Percentiles rank a stretch among this genome's conserved stretches.
These are phyloP conservation scores for Astrothelium subdiscretum DNA, from an alignment of 495 filamentous ascomycete genomes.

Conservation along the genomic window DNA sequence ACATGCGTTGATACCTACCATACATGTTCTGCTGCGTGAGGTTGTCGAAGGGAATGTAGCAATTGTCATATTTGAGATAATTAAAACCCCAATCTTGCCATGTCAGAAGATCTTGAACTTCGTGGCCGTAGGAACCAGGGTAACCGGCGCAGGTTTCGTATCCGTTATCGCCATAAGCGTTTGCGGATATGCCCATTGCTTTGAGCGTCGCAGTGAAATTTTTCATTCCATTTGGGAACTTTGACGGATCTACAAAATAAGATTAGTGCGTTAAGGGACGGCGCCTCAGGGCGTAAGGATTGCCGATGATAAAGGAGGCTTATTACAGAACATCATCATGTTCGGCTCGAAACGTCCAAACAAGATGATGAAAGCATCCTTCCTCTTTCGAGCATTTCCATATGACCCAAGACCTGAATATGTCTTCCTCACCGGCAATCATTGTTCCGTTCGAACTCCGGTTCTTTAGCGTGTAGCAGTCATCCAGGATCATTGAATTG, in stretches of 20 bases:
- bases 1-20: constrained; percentile 12
- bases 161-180: constrained; percentile 12
- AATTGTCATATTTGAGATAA: constrained; percentile 21
- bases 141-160: constrained; percentile 12
- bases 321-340: background rate
- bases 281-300: background rate
- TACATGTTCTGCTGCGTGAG: constrained; percentile 14
- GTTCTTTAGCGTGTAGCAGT: constrained; percentile 13
- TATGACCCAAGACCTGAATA: no score
- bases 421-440: background rate
- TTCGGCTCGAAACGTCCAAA: background rate
- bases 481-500: constrained; percentile 16
- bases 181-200: constrained; percentile 7
- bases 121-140: constrained; percentile 10
- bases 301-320: background rate
- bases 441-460: constrained; percentile 12
- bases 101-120: constrained; percentile 9
- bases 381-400: no score
- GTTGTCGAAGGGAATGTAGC: constrained; percentile 16
- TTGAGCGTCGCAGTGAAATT: constrained; percentile 8
- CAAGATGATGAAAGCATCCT: no score
- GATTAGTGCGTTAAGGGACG: background rate
- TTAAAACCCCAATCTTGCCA: constrained; percentile 12
- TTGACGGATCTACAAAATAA: constrained; percentile 5
- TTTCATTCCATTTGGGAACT: constrained; percentile 14